Conservation (phyloP, 1,284 basidiomycete species). For the Puccinia coronata region DNA sequence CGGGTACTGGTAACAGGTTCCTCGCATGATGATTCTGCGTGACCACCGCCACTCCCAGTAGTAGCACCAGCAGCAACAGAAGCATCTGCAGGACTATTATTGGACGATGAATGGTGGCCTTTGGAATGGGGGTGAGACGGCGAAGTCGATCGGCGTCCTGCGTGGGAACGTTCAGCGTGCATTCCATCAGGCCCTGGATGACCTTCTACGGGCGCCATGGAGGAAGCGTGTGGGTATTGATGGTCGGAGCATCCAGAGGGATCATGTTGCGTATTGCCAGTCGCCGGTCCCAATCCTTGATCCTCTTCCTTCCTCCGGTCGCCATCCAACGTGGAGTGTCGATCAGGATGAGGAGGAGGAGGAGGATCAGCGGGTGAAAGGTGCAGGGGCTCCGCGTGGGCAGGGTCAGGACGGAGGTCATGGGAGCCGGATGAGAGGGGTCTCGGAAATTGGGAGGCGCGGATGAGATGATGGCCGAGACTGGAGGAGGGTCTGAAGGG, state of each 20-base stretch:
- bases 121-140: neutral
- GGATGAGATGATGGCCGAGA: neutral
- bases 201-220: neutral
- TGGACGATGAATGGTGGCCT: neutral
- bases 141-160: neutral
- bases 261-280: neutral
- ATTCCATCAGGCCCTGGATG: neutral
- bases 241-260: neutral
- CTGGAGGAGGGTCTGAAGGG: constrained; percentile 7
- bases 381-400: too few relatives aligned
- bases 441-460: neutral
- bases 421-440: neutral
- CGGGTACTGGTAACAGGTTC: neutral
- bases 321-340: neutral
- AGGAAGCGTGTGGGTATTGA: neutral
- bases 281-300: too few relatives aligned
- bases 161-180: neutral
- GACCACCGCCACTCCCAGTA: too few relatives aligned
- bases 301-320: too few relatives aligned
- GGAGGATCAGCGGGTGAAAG: neutral
- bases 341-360: neutral
- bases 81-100: neutral
- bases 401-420: neutral
- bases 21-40: neutral
- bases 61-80: too few relatives aligned